Conservation (phyloP, 2,329 filamentous ascomycete species). For the Colletotrichum euphorbiae region DNA sequence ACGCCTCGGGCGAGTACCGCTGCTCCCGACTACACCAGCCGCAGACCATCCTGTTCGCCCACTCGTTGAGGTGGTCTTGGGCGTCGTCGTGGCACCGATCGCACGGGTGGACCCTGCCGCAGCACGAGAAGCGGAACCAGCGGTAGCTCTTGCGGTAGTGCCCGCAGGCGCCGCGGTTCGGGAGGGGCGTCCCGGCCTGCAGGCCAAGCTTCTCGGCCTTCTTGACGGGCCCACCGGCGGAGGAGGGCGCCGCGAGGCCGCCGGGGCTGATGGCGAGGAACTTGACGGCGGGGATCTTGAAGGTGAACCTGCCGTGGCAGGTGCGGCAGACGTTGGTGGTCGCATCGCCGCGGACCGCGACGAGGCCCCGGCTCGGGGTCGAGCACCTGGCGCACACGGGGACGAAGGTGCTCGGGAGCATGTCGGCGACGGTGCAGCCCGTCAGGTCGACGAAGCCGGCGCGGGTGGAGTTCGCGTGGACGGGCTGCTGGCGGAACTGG, state of each 20-base stretch:
- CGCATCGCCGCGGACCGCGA: constrained; percentile 79
- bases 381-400: constrained; percentile 85
- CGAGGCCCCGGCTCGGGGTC: constrained; percentile 73
- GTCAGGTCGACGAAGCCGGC: constrained; percentile 83
- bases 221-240: constrained; percentile 53
- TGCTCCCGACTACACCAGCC: constrained; percentile 85
- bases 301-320: constrained; percentile 84
- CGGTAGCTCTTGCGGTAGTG: constrained; percentile 71
- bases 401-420: constrained; percentile 82
- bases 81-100: constrained; percentile 80
- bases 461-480: constrained; percentile 79
- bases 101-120: constrained; percentile 68
- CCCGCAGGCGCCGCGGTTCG: constrained; percentile 63
- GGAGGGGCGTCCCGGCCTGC: constrained; percentile 67
- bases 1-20: constrained; percentile 81
- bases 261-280: constrained; percentile 78
- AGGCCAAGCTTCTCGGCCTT: constrained; percentile 67
- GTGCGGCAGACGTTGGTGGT: constrained; percentile 81
- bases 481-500: constrained; percentile 73
- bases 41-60: constrained; percentile 87
- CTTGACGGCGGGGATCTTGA: constrained; percentile 81
- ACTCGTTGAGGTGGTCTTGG: constrained; percentile 80
- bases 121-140: constrained; percentile 76
- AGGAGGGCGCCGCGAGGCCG: constrained; percentile 50
- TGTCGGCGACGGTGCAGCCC: constrained; percentile 79